Evolutionary conservation across 345 rosid species (phyloP), one percentile per base, ranked within the genome.

Genomic region (Sisymbrium irio): DNA sequence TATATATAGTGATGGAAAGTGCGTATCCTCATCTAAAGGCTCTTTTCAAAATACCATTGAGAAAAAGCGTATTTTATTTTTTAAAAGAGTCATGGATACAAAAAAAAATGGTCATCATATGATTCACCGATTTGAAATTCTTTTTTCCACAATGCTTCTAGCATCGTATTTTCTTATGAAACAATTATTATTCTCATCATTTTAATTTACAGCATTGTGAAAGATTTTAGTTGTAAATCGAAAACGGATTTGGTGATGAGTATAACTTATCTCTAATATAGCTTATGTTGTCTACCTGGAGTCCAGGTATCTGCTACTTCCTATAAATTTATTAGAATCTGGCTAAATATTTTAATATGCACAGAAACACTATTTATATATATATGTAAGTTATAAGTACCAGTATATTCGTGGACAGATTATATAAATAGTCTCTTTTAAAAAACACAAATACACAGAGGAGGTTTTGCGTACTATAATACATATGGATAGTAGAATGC

Each of bases 401-500:
- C 9, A 49, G 13, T 49, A 60, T 67, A 67, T 67, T 50, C 63
- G 63, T 22, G 25, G 47, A 67, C 14, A 55, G 25, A 35, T n/a
- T n/a, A 65, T 0, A n/a, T 5, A 36, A 65, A 27, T 35, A 65
- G 49, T 12, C n/a, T n/a, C n/a, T n/a, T n/a, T n/a, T n/a, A 19
- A 51, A 51, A 50, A 47, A 32, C n/a, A n/a, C n/a, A 55, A 47
- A 49, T 25, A 60, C 27, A 64, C 17, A 54, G 12, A 44, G 8
- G 47, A 56, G 55, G 62, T 9, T 57, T 68, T 41, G 47, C 49
- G 35, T 62, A 61, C 32, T 41, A 75, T 67, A 51, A 51, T 69
- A 76, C 64, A 51, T 41, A 69, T 62, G 49, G 74, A 69, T 51
- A 68, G 13, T 58, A 41, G 14, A 65, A 59, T 19, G n/a, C n/a